Conservation (phyloP, 106 monocot genomes). For the Apostasia ramifera region DNA sequence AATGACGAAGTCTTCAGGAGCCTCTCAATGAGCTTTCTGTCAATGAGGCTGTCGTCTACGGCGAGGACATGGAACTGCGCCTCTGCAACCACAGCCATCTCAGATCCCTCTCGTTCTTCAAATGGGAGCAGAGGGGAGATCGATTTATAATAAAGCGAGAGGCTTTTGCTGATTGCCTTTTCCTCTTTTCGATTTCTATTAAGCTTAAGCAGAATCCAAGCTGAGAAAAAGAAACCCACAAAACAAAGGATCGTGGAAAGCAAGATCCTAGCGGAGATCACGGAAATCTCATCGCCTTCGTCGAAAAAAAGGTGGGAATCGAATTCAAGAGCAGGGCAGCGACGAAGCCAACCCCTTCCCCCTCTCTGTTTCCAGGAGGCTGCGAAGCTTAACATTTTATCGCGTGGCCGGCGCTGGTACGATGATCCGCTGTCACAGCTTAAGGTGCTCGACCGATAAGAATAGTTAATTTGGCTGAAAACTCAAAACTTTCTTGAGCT, state of each 20-base stretch:
- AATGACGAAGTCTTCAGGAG: slow-evolving; percentile 49
- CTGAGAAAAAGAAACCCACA: neutral
- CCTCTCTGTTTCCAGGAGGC: no score
- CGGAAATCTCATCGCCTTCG: neutral
- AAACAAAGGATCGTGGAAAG: slow-evolving; percentile 1
- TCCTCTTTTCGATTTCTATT: no score
- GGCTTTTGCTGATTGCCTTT: no score
- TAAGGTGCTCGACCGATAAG: no score
- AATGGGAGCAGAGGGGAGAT: neutral
- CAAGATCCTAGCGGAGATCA: neutral
- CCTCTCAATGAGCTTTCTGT: slow-evolving; percentile 52
- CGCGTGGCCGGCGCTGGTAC: no score
- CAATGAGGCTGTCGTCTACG: slow-evolving; percentile 56
- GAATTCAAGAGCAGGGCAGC: no score
- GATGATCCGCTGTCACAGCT: no score
- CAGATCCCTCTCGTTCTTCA: neutral
- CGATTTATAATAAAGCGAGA: neutral
- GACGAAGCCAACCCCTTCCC: no score
- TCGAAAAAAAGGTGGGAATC: no score
- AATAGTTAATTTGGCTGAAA: no score
- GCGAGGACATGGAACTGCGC: slow-evolving; percentile 45
- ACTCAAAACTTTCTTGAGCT: no score
- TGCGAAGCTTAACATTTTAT: no score
- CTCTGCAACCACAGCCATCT: slow-evolving; percentile 15
- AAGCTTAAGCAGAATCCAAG: neutral